Evolutionary conservation across 1,284 basidiomycete species (phyloP), one percentile per base, ranked within the genome.

Genomic region (Leucoagaricus sp.): DNA sequence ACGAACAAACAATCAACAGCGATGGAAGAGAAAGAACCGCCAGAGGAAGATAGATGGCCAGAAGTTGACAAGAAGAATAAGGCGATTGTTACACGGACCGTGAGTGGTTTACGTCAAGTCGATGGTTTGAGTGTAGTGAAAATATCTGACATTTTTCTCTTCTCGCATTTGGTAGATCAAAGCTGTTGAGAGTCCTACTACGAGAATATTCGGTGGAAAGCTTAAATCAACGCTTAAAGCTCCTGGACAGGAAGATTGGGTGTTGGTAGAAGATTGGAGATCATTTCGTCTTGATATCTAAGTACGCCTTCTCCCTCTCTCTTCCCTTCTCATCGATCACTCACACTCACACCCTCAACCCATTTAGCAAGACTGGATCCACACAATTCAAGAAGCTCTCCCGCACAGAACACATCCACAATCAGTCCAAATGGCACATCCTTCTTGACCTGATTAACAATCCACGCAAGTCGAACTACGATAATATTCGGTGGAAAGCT

Each of bases 401-500:
- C 73, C 81, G 2, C 83, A 90, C 64, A 85, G 98, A 56, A 88
- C 91, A 2, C 81, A 86, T 45, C 92, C 94, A 0, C 93, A 98
- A 68, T 74, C 83, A 0, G 89, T 99, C 0, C 89, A 92, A 59
- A 84, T 94, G 31, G 83, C 86, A 0, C 83, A 76, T 59, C 77
- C 79, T 2, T 77, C 84, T 0, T 75, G 81, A 15, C 81, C 85
- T 1, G 84, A 83, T 1, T 75, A 1, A 82, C 82, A 34, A 80
- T 92, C 19, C 92, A 96, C 49, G 96, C 93, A 5, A 92, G 83
- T 2, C 96, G 97, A 71, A n/a, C n/a, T n/a, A n/a, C n/a, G n/a
- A n/a, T n/a, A n/a, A n/a, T n/a, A n/a, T n/a, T n/a, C n/a, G 94
- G 94, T 29, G 95, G 96, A 36, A 95, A 93, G 65, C 88, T 96